Evolutionary conservation across 192 early-diverging fungal species (phyloP).

Genomic region (Rhizophagus prolifer): DNA sequence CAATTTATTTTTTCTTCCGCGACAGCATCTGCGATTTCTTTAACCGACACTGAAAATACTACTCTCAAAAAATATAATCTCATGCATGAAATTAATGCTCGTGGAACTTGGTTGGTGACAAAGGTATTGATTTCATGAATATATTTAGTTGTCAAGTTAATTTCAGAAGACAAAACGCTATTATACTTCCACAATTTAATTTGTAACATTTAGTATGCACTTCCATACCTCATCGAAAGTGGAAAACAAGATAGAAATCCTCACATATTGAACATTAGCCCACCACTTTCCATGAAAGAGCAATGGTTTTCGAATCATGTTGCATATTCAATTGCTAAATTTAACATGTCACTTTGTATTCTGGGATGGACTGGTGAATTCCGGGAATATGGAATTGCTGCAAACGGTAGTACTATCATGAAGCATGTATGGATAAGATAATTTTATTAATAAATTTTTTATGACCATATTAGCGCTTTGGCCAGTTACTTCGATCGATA

Average conservation of each 20-base stretch:
- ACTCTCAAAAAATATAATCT: conserved; percentile 65
- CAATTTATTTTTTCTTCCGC: background rate
- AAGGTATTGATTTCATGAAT: conserved; percentile 40
- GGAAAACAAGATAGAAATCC: conserved; percentile 56
- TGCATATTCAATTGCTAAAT: conserved; percentile 34
- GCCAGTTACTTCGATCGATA: conserved; percentile 77
- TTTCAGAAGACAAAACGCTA: no score
- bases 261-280: conserved; percentile 71
- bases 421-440: background rate
- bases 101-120: conserved; percentile 78
- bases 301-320: conserved; percentile 69
- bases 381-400: conserved; percentile 61
- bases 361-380: conserved; percentile 70
- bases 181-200: background rate
- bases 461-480: conserved; percentile 33
- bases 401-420: conserved; percentile 49
- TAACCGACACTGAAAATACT: conserved; percentile 60
- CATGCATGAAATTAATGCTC: conserved; percentile 76
- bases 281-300: conserved; percentile 68
- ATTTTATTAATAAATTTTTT: background rate
- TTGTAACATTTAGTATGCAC: conserved; percentile 40
- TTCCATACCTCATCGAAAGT: conserved; percentile 67
- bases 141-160: no score
- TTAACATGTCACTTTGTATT: conserved; percentile 8
- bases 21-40: conserved; percentile 66